Evolutionary conservation across 441 rosid genomes (phyloP).

Genomic region (Biscutella laevigata): DNA sequence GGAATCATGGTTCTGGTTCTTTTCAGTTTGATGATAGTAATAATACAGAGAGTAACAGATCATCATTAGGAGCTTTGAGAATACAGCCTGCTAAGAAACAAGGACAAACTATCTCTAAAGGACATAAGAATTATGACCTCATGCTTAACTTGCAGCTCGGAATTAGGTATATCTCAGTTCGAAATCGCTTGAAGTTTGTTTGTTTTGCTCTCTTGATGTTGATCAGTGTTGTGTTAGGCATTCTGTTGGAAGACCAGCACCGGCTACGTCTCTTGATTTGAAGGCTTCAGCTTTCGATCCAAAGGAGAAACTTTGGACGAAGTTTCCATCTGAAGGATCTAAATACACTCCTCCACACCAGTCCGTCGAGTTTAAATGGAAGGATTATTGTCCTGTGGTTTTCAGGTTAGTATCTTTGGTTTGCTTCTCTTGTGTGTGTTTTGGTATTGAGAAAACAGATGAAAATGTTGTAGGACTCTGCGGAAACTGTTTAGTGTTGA

Average conservation of each 20-base stretch:
- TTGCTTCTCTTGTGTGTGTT: not conserved
- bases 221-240: conserved; percentile 44
- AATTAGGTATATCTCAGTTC: conserved; percentile 51
- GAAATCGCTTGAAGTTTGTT: not conserved
- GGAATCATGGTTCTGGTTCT: conserved; percentile 35
- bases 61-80: conserved; percentile 28
- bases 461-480: conserved; percentile 54
- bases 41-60: conserved; percentile 25
- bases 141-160: conserved; percentile 97
- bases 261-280: conserved; percentile 72
- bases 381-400: conserved; percentile 95
- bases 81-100: conserved; percentile 52
- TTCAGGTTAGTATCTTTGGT: conserved; percentile 52
- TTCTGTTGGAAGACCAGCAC: conserved; percentile 91
- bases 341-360: conserved; percentile 95
- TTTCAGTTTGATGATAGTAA: conserved; percentile 41
- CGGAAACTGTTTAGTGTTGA: conserved; percentile 87
- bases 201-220: conserved; percentile 4
- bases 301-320: conserved; percentile 92
- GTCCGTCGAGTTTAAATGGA: conserved; percentile 92
- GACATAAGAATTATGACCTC: conserved; percentile 90
- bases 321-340: conserved; percentile 87
- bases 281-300: conserved; percentile 91
- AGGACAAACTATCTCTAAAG: conserved; percentile 76
- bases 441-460: not conserved